Evolutionary conservation across 169 alveolate species (phyloP).

Genomic region (Cryptosporidium xiaoi): DNA sequence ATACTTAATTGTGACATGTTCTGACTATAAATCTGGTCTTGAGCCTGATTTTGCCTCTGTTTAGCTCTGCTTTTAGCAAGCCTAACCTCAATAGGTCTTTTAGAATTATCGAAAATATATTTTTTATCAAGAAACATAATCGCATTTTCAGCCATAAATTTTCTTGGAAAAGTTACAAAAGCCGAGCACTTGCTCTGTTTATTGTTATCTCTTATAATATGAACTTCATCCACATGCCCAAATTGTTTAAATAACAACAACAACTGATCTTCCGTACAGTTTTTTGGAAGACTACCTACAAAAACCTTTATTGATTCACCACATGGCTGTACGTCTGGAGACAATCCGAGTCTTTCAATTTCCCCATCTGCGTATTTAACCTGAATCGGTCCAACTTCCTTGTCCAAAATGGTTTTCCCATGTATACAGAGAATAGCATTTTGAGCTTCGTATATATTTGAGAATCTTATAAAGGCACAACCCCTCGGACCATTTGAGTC

Average conservation of each 20-base stretch:
- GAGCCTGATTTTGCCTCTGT: slow-evolving; percentile 26
- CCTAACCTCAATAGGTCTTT: slow-evolving; percentile 71
- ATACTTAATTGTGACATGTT: not conserved
- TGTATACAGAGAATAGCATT: slow-evolving; percentile 70
- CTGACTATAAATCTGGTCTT: not conserved
- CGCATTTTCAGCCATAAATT: slow-evolving; percentile 71
- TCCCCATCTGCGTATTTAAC: slow-evolving; percentile 73
- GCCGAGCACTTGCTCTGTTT: slow-evolving; percentile 72
- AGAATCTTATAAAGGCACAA: slow-evolving; percentile 56
- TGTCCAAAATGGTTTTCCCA: slow-evolving; percentile 48
- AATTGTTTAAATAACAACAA: slow-evolving; percentile 35
- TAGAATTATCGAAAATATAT: slow-evolving; percentile 49
- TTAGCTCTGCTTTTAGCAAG: slow-evolving; percentile 60
- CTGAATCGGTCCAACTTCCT: slow-evolving; percentile 73
- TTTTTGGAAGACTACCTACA: slow-evolving; percentile 74
- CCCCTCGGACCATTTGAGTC: slow-evolving; percentile 73
- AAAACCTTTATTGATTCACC: slow-evolving; percentile 69
- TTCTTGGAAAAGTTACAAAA: slow-evolving; percentile 59
- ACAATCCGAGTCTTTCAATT: slow-evolving; percentile 60
- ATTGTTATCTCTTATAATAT: slow-evolving; percentile 53
- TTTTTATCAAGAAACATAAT: slow-evolving; percentile 62
- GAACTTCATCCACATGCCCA: slow-evolving; percentile 72
- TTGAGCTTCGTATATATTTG: slow-evolving; percentile 63
- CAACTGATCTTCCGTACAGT: slow-evolving; percentile 66
- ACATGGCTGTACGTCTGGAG: slow-evolving; percentile 74